Percentiles rank a stretch among this genome's conserved stretches.
These are phyloP conservation scores for Serendipita sp. DNA, from an alignment of 768 basidiomycete species.

Conservation along the genomic window DNA sequence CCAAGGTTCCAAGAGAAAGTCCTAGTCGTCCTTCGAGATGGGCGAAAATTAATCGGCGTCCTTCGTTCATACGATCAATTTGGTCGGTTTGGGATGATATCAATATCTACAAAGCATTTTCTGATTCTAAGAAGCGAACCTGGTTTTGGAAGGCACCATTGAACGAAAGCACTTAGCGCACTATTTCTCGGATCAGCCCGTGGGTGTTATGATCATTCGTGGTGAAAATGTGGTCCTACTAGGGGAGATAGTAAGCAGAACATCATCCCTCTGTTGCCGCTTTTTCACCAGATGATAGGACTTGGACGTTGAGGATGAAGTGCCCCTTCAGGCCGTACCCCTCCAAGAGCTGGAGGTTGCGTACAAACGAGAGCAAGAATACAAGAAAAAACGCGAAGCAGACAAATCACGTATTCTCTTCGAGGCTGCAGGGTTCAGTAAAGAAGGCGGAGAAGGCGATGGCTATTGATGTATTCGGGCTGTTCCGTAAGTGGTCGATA, in stretches of 20 bases:
- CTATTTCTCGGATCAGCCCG: slow-evolving; percentile 74
- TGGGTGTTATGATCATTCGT: slow-evolving; percentile 84
- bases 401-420: slow-evolving; percentile 67
- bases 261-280: background rate
- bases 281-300: slow-evolving; percentile 36
- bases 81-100: slow-evolving; percentile 37
- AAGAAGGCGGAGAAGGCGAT: slow-evolving; percentile 92
- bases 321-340: slow-evolving; percentile 62
- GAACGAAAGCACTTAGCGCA: slow-evolving; percentile 88
- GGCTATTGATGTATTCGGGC: slow-evolving; percentile 43
- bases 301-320: slow-evolving; percentile 80
- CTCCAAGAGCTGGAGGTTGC: slow-evolving; percentile 58
- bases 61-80: slow-evolving; percentile 97
- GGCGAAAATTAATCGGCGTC: slow-evolving; percentile 90
- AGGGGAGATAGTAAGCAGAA: slow-evolving; percentile 80
- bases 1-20: slow-evolving; percentile 69
- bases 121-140: slow-evolving; percentile 54
- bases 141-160: slow-evolving; percentile 88
- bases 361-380: slow-evolving; percentile 13
- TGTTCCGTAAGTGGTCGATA: background rate
- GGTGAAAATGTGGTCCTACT: slow-evolving; percentile 97
- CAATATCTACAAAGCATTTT: slow-evolving; percentile 5
- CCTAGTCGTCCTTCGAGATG: slow-evolving; percentile 91
- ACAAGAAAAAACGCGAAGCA: slow-evolving; percentile 67
- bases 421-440: slow-evolving; percentile 79